Evolutionary conservation across 2,329 filamentous ascomycete species (phyloP), one percentile per base, ranked within the genome.

Genomic region (Xylaria arbuscula): DNA sequence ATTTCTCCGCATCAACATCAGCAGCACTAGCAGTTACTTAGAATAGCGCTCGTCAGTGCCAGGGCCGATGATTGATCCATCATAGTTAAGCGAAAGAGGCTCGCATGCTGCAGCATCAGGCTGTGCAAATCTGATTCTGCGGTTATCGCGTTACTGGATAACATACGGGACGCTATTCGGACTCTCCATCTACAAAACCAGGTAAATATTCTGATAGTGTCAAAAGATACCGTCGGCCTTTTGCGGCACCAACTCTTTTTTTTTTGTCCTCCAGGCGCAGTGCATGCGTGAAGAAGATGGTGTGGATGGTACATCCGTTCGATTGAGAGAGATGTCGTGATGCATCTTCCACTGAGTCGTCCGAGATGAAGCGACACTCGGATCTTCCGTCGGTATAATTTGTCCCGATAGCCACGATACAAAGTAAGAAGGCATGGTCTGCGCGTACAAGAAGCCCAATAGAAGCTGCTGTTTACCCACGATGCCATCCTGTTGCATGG

Each of bases 201-300:
- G 58, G 19, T 45, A 50, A 28, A 34, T 62, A 62, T 22, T 34
- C 51, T 58, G 51, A 54, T 22, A 17, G 40, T 61, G 42, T 54
- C 11, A 51, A 57, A 55, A 47, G 22, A 32, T 24, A 57, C n/a
- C 10, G 36, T 67, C 32, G 28, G 50, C 32, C 55, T 34, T 9
- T 45, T 68, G 19, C 45, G 10, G 11, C 45, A 62, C 58, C 48
- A 54, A 38, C 57, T 38, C 50, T 51, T 28, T 51, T 28, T 13
- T 17, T 40, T 36, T 36, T 19, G 28, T 28, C 28, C 1, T 17
- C 17, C 10, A 61, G 50, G 55, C 56, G 67, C 60, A 67, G 60
- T 69, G 64, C 64, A 64, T 63, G 64, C 60, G 55, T 64, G 24
- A 45, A 61, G 15, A 55, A 28, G 50, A 57, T 67, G 63, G 64